phyloP scores from a whole-genome alignment of 345 rosid genomes.

The Cardamine chenopodiifolia region DNA sequence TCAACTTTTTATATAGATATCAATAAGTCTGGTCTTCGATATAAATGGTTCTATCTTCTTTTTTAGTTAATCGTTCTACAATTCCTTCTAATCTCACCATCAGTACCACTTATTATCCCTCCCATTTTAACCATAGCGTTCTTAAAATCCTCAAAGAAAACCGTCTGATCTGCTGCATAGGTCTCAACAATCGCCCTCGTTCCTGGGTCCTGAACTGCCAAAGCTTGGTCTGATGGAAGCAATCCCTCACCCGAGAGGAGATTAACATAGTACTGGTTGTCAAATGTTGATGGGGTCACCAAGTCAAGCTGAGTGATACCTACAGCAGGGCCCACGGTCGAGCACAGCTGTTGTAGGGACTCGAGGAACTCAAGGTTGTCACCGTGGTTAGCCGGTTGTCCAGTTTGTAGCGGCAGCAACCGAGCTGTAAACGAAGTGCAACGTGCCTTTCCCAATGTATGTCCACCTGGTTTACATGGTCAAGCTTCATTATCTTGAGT shows the following conservation, averaged over 20 bases:
- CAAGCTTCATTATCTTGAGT: neutral
- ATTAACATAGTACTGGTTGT: constrained; percentile 79
- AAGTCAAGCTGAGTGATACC: constrained; percentile 65
- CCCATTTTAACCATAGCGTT: constrained; percentile 74
- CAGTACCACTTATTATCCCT: constrained; percentile 40
- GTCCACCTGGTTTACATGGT: constrained; percentile 58
- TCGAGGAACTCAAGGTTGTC: constrained; percentile 61
- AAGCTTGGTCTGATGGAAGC: constrained; percentile 78
- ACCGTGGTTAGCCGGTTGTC: constrained; percentile 44
- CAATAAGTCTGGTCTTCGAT: constrained; percentile 2
- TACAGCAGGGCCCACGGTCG: constrained; percentile 32
- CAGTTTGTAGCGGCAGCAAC: constrained; percentile 44
- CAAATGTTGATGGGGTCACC: constrained; percentile 74
- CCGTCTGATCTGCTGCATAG: constrained; percentile 52
- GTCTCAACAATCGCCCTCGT: constrained; percentile 57
- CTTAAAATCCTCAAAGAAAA: constrained; percentile 70
- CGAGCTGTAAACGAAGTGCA: constrained; percentile 71
- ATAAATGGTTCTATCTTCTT: neutral
- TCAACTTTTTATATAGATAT: constrained; percentile 25
- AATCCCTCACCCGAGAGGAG: constrained; percentile 76
- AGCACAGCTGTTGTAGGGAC: constrained; percentile 66
- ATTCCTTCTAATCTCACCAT: constrained; percentile 53
- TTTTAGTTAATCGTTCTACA: constrained; percentile 53
- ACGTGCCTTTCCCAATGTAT: constrained; percentile 78
- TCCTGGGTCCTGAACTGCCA: constrained; percentile 50